Conservation (phyloP, 805 yeast genomes). For the Wickerhamomyces hampshirensis region DNA sequence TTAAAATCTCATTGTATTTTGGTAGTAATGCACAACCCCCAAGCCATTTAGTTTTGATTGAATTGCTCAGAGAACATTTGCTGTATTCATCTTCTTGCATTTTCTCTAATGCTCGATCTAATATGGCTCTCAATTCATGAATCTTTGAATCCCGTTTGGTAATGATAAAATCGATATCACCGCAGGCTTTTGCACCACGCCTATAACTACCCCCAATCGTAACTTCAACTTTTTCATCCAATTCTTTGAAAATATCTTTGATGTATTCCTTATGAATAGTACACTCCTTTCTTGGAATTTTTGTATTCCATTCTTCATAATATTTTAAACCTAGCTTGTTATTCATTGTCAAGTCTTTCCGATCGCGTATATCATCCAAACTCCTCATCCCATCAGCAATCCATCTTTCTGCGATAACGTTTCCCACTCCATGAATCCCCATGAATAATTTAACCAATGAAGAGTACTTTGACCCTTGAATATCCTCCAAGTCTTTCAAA, state of each 20-base stretch:
- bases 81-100: conserved; percentile 26
- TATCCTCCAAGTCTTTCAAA: conserved; percentile 19
- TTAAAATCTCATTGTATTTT: conserved; percentile 20
- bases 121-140: conserved; percentile 17
- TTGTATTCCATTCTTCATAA: conserved; percentile 40
- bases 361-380: conserved; percentile 32
- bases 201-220: conserved; percentile 48
- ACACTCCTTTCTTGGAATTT: conserved; percentile 44
- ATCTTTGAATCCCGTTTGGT: conserved; percentile 30
- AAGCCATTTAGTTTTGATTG: conserved; percentile 25
- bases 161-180: conserved; percentile 50
- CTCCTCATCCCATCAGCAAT: conserved; percentile 33
- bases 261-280: conserved; percentile 34
- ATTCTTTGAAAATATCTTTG: conserved; percentile 14
- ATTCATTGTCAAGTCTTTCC: conserved; percentile 25
- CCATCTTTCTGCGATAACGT: conserved; percentile 35
- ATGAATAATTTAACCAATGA: conserved; percentile 29
- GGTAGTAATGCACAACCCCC: conserved; percentile 32
- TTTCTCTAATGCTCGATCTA: conserved; percentile 20
- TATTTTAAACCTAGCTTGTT: conserved; percentile 39
- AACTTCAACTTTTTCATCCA: conserved; percentile 33
- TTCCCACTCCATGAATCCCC: conserved; percentile 48
- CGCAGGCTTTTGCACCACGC: conserved; percentile 41
- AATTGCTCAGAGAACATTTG: conserved; percentile 18
- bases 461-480: conserved; percentile 23